Evolutionary conservation across 2,329 filamentous ascomycete genomes (phyloP).

Genomic region (Colletotrichum chrysophilum): DNA sequence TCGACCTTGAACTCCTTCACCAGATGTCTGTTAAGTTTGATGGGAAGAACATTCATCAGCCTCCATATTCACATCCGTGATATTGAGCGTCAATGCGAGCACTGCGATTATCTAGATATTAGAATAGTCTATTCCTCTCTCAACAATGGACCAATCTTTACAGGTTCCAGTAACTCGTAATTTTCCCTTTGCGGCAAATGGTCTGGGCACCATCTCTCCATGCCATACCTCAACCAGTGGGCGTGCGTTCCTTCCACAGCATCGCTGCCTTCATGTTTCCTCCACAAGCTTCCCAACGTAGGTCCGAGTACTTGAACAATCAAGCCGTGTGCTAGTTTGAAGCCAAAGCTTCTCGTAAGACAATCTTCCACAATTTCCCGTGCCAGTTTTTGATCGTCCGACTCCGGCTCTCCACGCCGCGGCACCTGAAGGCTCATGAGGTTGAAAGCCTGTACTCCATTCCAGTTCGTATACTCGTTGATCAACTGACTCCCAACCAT

Average conservation of each 20-base stretch:
- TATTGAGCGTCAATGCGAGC: background rate
- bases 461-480: constrained; percentile 57
- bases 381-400: constrained; percentile 49
- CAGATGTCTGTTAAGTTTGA: background rate
- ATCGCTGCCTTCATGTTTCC: constrained; percentile 53
- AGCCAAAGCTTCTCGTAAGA: constrained; percentile 54
- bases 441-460: constrained; percentile 52
- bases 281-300: constrained; percentile 60
- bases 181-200: constrained; percentile 38
- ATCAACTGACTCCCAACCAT: constrained; percentile 57
- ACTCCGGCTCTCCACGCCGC: constrained; percentile 42
- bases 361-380: constrained; percentile 56
- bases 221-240: constrained; percentile 58
- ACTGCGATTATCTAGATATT: background rate
- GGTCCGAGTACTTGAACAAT: constrained; percentile 53
- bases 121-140: constrained; percentile 15
- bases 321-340: constrained; percentile 61
- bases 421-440: constrained; percentile 51
- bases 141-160: constrained; percentile 34
- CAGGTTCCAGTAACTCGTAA: constrained; percentile 38
- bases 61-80: background rate
- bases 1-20: background rate
- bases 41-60: background rate
- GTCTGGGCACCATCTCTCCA: constrained; percentile 50
- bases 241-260: constrained; percentile 56